A percentile compares a stretch with the other conserved stretches of the same genome.
Conservation (phyloP, 805 yeast species). For the Cephaloascus albidus region DNA sequence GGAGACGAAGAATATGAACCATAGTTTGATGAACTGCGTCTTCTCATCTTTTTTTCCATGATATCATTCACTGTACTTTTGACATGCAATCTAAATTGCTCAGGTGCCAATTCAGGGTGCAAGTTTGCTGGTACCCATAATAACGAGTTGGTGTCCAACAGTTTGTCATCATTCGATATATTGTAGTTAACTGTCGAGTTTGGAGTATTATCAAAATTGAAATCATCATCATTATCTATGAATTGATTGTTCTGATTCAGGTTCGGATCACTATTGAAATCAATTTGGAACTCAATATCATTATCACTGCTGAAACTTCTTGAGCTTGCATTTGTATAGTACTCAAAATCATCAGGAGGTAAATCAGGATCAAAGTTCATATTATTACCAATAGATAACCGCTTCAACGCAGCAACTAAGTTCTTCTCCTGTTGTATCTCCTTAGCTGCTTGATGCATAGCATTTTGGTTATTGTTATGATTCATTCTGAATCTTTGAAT, state of each 20-base stretch:
- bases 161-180: conserved; percentile 5
- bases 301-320: neutral
- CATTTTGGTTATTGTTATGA: conserved; percentile 6
- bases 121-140: conserved; percentile 95
- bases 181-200: neutral
- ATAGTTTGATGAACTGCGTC: neutral
- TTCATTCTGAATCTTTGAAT: neutral
- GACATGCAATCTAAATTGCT: conserved; percentile 63
- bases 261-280: too few relatives aligned
- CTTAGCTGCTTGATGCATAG: conserved; percentile 53
- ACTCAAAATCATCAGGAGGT: conserved; percentile 27
- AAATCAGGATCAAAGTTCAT: conserved; percentile 63
- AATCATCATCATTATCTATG: neutral
- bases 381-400: conserved; percentile 60
- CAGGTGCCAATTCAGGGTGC: conserved; percentile 95
- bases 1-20: neutral
- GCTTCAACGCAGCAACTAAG: conserved; percentile 63
- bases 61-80: conserved; percentile 47
- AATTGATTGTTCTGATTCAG: too few relatives aligned
- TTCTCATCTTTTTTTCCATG: conserved; percentile 19
- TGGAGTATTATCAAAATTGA: neutral
- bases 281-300: neutral
- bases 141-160: conserved; percentile 34
- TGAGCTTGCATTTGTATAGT: neutral
- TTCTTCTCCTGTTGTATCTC: conserved; percentile 70